Evolutionary conservation across 768 basidiomycete genomes (phyloP), one percentile per base, ranked within the genome.

Genomic region (Pleurotus ostreatus): DNA sequence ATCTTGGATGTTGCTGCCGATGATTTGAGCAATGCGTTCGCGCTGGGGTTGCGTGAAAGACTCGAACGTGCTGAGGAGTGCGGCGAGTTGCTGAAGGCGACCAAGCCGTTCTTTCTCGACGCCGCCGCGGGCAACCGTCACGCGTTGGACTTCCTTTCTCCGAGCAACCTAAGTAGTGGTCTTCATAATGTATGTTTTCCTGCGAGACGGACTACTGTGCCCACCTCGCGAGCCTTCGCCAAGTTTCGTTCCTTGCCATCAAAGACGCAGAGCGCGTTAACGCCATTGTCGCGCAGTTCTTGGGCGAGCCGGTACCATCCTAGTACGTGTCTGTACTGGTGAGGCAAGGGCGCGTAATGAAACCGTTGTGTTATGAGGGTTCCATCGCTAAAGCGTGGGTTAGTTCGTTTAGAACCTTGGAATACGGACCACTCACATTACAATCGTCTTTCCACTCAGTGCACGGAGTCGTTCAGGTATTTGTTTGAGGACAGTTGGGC

Each of bases 361-460:
- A 92, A 77, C 20, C 91, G 82, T 65, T 91, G 89, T 0, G 91
- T 94, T 64, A 94, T 78, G 56, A 94, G 84, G 5, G 91, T 94
- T 46, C 85, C 92, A 77, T 94, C 92, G 44, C 92, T 93, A 62
- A 52, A 18, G 54, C 47, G 40, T 20, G 43, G 56, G 48, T 40
- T 41, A 57, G 58, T 41, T 53, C 8, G 12, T 12, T 20, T 7
- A 40, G 46, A 49, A 47, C 23, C 53, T 53, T 23, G 48, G 25
- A 56, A 23, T 40, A n/a, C 22, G n/a, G 5, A 20, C 12, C 41
- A 59, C 82, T 68, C 69, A 92, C 91, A 94, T 82, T 51, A 87
- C 88, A 52, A 94, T 74, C 26, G 73, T 86, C 71, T 84, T 89
- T 48, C 88, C 89, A 26, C 70, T 61, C 53, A 94, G 68, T 1